phyloP scores from a whole-genome alignment of 371 early-diverging fungal genomes.

The Mucor circinelloides region DNA sequence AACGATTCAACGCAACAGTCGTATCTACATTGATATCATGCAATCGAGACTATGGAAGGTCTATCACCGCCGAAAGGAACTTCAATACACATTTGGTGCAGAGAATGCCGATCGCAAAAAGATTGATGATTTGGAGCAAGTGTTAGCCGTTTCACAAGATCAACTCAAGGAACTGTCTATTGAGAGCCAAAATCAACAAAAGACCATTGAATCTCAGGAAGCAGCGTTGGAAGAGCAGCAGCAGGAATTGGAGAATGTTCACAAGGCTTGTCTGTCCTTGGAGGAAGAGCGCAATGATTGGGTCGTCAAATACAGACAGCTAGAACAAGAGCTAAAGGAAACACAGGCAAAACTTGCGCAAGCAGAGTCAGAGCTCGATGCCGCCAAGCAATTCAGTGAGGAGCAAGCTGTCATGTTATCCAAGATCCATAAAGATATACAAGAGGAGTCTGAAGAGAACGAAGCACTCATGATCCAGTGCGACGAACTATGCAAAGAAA shows the following conservation, averaged over 20 bases:
- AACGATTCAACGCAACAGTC: constrained; percentile 90
- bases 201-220: constrained; percentile 32
- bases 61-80: constrained; percentile 92
- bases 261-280: constrained; percentile 22
- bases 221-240: constrained; percentile 44
- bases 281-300: constrained; percentile 65
- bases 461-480: constrained; percentile 53
- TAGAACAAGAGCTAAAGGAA: constrained; percentile 67
- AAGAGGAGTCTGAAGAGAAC: constrained; percentile 49
- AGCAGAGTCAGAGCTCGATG: constrained; percentile 55
- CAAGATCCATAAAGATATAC: constrained; percentile 48
- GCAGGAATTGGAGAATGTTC: constrained; percentile 36
- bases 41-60: constrained; percentile 1
- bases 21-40: constrained; percentile 70
- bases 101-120: constrained; percentile 65
- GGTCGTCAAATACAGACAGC: constrained; percentile 57
- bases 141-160: constrained; percentile 52
- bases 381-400: constrained; percentile 62
- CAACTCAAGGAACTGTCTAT: constrained; percentile 54
- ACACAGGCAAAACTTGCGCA: constrained; percentile 13
- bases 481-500: constrained; percentile 39
- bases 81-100: constrained; percentile 83
- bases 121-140: constrained; percentile 50
- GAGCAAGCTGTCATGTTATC: constrained; percentile 50
- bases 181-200: constrained; percentile 52